Evolutionary conservation across 768 basidiomycete genomes (phyloP).

Genomic region (Boletus reticulatus): DNA sequence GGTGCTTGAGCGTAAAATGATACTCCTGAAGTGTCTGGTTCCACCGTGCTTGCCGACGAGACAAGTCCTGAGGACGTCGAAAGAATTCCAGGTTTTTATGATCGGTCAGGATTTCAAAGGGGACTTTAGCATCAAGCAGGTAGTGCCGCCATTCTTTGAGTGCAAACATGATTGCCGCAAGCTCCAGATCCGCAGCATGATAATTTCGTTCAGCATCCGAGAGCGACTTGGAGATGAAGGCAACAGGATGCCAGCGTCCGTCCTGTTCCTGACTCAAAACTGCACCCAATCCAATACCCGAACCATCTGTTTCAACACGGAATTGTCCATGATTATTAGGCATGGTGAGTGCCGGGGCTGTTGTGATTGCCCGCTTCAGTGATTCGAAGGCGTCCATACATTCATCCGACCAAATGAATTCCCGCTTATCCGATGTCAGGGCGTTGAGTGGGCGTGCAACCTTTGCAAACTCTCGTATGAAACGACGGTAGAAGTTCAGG

Average conservation of each 20-base stretch:
- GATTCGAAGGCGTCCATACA: neutral
- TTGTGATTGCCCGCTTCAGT: neutral
- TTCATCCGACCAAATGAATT: neutral
- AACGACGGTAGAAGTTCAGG: neutral
- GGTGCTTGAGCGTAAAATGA: neutral
- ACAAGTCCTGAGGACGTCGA: neutral
- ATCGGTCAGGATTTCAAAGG: neutral
- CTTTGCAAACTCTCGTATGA: neutral
- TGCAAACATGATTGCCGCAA: neutral
- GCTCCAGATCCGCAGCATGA: neutral
- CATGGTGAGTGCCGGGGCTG: neutral
- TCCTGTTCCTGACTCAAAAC: neutral
- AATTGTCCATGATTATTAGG: neutral
- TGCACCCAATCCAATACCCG: neutral
- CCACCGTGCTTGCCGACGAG: neutral
- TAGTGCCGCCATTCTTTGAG: neutral
- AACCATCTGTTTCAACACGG: neutral
- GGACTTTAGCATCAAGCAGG: fast-evolving
- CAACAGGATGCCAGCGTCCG: neutral
- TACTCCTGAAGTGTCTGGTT: neutral
- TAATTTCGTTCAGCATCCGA: neutral
- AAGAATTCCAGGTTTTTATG: neutral
- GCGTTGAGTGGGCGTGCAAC: neutral
- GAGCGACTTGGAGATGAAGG: neutral
- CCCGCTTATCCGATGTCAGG: neutral